Base-by-base conservation (phyloP, 192 early-diverging fungal genomes). In the Coemansia sp. region DNA sequence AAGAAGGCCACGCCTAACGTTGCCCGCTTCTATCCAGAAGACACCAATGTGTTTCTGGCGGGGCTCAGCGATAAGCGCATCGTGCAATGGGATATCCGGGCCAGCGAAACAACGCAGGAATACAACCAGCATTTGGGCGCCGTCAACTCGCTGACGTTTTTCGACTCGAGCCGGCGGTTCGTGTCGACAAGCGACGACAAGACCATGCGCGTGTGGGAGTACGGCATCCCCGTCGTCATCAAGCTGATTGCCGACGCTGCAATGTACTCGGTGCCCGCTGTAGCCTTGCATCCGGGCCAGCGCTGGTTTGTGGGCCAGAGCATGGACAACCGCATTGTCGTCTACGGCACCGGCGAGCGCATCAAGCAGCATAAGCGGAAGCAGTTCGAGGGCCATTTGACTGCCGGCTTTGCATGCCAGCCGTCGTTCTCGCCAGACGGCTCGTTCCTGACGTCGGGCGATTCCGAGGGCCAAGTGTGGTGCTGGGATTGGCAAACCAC, bases 401-500 rank as follows among this genome's bases (percentile, higher is more conserved):
- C 96, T 7, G 97, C 97, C 2, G 97, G 97, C 23, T 99, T 96
- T 81, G 93, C 96, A 10, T 98, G 96, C 84, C 87, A 98, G 69
- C 94, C 94, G 11, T 85, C 87, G 13, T 95, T 97, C 74, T 93
- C 93, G 13, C 89, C 95, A 1, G 96, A 99, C 66, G 94, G 93
- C 10, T 81, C 89, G 49, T 92, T 92, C 65, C 69, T 99, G 55
- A 88, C 88, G 61, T 89, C 86, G 5, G 97, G 97, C 50, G 97
- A 99, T 67, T 86, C 91, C 0, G 93, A 95, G 80, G 97, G 97
- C 9, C 85, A 85, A 63, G 83, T 97, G 43, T 96, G 91, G 89
- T 90, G 92, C 82, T 99, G 97, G 97, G 95, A 98, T 71, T 99
- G 93, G 93, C 96, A 97, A 79, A 87, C 93, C 20, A 87, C 89